Evolutionary conservation across 176 grass and related monocot genomes (phyloP).

Genomic region (sorghum (Sorghum bicolor)): DNA sequence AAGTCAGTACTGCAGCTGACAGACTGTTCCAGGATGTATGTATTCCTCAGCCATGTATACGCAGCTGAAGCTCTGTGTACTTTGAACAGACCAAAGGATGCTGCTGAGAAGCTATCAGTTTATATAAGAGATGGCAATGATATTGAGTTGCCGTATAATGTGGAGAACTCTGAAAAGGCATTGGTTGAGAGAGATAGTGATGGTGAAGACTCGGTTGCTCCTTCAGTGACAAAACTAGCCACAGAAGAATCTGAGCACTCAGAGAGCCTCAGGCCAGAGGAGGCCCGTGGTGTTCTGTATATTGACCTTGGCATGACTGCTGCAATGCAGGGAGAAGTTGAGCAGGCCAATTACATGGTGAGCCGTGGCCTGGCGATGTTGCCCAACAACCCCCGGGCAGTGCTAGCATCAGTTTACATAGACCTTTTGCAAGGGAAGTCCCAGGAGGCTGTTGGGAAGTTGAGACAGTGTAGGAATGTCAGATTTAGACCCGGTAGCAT

Average conservation of each 20-base stretch:
- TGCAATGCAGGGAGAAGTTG: conserved; percentile 70
- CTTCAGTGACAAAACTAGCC: conserved; percentile 36
- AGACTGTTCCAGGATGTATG: conserved; percentile 70
- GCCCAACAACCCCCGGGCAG: conserved; percentile 64
- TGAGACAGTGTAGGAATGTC: conserved; percentile 74
- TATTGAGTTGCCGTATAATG: conserved; percentile 59
- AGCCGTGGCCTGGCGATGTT: conserved; percentile 47
- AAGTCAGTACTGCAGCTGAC: conserved; percentile 52
- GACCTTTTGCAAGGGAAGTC: conserved; percentile 75
- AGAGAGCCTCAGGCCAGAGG: conserved; percentile 51
- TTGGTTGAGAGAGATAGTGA: conserved; percentile 65
- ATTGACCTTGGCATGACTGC: conserved; percentile 65
- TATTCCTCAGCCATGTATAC: conserved; percentile 71
- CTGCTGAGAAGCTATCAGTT: conserved; percentile 61
- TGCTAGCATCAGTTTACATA: conserved; percentile 74
- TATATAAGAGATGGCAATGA: conserved; percentile 64
- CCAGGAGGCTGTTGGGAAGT: conserved; percentile 66
- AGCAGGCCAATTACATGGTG: conserved; percentile 58
- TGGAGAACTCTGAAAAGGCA: conserved; percentile 65
- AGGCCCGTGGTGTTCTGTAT: conserved; percentile 62
- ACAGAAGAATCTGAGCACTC: conserved; percentile 44
- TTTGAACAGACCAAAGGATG: conserved; percentile 69
- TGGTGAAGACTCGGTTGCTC: conserved; percentile 51
- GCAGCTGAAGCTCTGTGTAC: conserved; percentile 77
- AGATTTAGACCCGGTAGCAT: conserved; percentile 53